Evolutionary conservation across 2,329 filamentous ascomycete species (phyloP), one percentile per base, ranked within the genome.

Genomic region (Colletotrichum karsti): DNA sequence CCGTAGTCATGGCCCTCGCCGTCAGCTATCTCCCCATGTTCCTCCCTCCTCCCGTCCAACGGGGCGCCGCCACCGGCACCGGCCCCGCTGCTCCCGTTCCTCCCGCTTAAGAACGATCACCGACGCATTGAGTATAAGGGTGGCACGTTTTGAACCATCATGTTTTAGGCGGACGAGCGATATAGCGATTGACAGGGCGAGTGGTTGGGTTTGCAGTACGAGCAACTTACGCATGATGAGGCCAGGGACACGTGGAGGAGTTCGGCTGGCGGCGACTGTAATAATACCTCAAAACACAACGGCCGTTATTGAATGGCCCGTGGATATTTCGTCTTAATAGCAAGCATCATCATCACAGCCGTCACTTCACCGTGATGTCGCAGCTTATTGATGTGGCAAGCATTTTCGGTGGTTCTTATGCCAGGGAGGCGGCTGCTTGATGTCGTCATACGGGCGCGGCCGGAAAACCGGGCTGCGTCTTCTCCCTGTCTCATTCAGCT

Each of bases 1-100:
- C 33, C 8, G 68, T 69, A 91, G 89, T 89, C 67, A 87, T 91
- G 85, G 85, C 89, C 41, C 83, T 92, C 54, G 81, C 76, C 68
- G 82, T 87, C 33, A 84, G 82, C 57, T 87, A 87, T 70, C 78
- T 87, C 59, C 84, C 83, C 22, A 77, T 87, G 56, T 86, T 87
- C 76, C 74, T 87, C 58, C 84, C 83, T 3, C 83, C 82, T 9
- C 71, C 75, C 60, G 76, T 71, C 37, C 62, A 61, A 22, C 28
- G 41, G 33, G 62, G 63, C 46, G 62, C 55, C 20, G 76, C 74
- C 42, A 78, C 80, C 33, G 73, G 75, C 50, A 81, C 80, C 53
- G 77, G 72, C 15, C 71, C 77, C 37, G 71, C 76, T 15, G 72
- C 75, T 26, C 77, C 79, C 9, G 74, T 70, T 22, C 71, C 74